A percentile compares a stretch with the other conserved stretches of the same genome.
phyloP scores from a whole-genome alignment of 208 protist species.

The Porcisia hertigi region DNA sequence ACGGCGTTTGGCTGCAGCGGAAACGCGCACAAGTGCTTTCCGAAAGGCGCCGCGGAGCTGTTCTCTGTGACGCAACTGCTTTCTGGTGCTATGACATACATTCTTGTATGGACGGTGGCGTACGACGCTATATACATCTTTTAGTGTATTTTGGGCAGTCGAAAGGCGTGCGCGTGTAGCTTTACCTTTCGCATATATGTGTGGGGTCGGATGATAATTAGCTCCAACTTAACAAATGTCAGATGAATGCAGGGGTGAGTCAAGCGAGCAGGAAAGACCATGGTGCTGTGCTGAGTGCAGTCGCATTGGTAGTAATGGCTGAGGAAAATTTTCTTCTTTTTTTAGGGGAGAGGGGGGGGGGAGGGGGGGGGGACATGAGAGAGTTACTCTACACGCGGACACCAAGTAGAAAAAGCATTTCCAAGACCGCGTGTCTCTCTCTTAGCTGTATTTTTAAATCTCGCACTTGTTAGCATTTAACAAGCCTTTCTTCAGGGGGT shows the following conservation, averaged over 20 bases:
- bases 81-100: constrained; percentile 75
- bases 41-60: constrained; percentile 59
- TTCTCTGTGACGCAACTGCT: constrained; percentile 72
- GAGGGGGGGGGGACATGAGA: neutral
- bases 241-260: neutral
- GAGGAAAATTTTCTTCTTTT: neutral
- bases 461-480: neutral
- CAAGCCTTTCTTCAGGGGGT: neutral
- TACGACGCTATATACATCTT: constrained; percentile 92
- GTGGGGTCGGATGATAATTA: neutral
- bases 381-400: neutral
- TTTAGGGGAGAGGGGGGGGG: too few relatives aligned
- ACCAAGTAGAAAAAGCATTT: constrained; percentile 5
- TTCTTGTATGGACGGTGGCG: constrained; percentile 85
- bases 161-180: neutral
- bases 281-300: neutral
- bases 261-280: neutral
- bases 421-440: neutral
- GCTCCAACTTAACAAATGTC: neutral
- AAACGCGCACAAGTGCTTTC: constrained; percentile 75
- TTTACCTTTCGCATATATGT: neutral
- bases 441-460: neutral
- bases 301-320: neutral
- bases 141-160: constrained; percentile 28
- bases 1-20: constrained; percentile 50